A percentile compares a stretch with the other conserved stretches of the same genome.
Evolutionary conservation across 164 flowering plant genomes (phyloP).

Genomic region (Tetracentron sinense): DNA sequence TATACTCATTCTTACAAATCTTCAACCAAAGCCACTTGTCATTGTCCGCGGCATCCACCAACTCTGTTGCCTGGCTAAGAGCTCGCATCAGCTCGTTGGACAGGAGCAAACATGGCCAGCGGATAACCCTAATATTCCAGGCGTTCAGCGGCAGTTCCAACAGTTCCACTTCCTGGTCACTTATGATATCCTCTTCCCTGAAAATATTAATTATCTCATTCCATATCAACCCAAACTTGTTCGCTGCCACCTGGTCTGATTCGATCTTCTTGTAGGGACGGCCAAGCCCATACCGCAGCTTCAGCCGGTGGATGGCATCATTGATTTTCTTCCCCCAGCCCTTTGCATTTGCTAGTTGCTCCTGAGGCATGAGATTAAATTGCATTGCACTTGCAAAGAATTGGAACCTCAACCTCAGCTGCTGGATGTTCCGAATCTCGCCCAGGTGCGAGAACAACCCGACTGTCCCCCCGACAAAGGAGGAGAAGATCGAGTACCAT

Average conservation of each 20-base stretch:
- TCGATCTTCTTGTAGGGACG: too few species aligned
- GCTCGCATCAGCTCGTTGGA: constrained; percentile 67
- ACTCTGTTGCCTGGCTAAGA: constrained; percentile 58
- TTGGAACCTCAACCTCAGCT: too few species aligned
- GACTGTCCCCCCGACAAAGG: constrained; percentile 54
- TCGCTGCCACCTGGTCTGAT: constrained; percentile 58
- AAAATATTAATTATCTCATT: constrained; percentile 53
- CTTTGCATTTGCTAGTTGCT: constrained; percentile 52
- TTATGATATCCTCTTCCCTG: constrained; percentile 63
- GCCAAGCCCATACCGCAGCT: constrained; percentile 64
- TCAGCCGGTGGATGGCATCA: constrained; percentile 54
- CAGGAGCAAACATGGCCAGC: constrained; percentile 65
- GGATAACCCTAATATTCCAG: constrained; percentile 62
- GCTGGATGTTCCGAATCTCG: constrained; percentile 61
- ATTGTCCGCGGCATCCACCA: constrained; percentile 61
- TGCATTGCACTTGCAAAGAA: too few species aligned
- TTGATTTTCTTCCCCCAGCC: constrained; percentile 45
- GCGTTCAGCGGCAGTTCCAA: constrained; percentile 54
- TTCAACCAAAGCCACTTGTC: constrained; percentile 66
- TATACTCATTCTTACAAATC: constrained; percentile 59
- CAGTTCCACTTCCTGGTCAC: constrained; percentile 55
- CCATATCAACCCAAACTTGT: constrained; percentile 66
- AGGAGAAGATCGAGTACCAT: constrained; percentile 61
- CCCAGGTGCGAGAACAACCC: constrained; percentile 66
- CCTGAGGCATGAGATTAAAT: constrained; percentile 75